These are phyloP conservation scores for Begonia loranthoides DNA, from an alignment of 306 rosid genomes.

Conservation along the genomic window DNA sequence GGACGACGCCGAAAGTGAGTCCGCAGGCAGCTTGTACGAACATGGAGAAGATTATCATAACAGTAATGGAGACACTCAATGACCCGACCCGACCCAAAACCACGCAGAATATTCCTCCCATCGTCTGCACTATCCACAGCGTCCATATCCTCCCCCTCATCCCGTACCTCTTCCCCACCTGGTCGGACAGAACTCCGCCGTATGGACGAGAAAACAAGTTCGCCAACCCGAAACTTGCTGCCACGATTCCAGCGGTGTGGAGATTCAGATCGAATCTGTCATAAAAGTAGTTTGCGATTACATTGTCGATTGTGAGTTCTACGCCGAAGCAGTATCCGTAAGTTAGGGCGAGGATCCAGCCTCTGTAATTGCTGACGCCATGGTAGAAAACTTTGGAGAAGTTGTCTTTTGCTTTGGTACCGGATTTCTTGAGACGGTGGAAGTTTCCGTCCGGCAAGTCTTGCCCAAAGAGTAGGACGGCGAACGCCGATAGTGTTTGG, in stretches of 20 bases:
- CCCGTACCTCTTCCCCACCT: slow-evolving; percentile 44
- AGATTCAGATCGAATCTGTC: slow-evolving; percentile 62
- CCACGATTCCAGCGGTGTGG: slow-evolving; percentile 62
- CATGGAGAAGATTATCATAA: slow-evolving; percentile 63
- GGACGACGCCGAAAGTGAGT: slow-evolving; percentile 86
- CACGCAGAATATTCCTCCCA: slow-evolving; percentile 62
- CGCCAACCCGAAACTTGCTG: slow-evolving; percentile 72
- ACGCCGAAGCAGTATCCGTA: slow-evolving; percentile 88
- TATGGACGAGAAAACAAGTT: slow-evolving; percentile 57
- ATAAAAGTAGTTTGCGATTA: slow-evolving; percentile 69
- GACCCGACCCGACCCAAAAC: slow-evolving; percentile 41
- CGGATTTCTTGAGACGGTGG: slow-evolving; percentile 31
- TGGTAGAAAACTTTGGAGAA: slow-evolving; percentile 31
- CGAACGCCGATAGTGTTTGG: slow-evolving; percentile 53
- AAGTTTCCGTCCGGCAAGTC: slow-evolving; percentile 77
- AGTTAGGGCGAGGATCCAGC: slow-evolving; percentile 71
- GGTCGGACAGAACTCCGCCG: slow-evolving; percentile 61
- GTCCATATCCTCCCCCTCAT: slow-evolving; percentile 89
- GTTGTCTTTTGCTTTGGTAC: slow-evolving; percentile 50
- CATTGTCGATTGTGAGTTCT: slow-evolving; percentile 63
- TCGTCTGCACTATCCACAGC: slow-evolving; percentile 49
- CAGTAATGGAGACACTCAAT: slow-evolving; percentile 34
- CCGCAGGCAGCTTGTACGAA: slow-evolving; percentile 89
- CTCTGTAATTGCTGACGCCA: slow-evolving; percentile 60
- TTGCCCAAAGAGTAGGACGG: slow-evolving; percentile 38